Evolutionary conservation across 2,329 filamentous ascomycete species (phyloP), one percentile per base, ranked within the genome.

Genomic region (Didymella segeticola): DNA sequence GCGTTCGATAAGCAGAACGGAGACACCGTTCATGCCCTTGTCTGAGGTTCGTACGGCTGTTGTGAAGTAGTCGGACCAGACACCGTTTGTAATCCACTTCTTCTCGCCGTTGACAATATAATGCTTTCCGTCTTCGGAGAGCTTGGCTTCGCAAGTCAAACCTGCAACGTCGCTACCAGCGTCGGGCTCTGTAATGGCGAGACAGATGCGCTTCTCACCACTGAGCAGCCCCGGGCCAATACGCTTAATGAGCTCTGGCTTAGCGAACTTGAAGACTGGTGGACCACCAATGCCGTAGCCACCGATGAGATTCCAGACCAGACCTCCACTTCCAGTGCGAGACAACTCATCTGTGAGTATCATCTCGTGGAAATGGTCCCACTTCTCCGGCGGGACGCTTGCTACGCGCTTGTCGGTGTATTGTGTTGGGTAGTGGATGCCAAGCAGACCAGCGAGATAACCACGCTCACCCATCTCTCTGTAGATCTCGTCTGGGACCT

Each of bases 71-170:
- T 99, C 95, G 58, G 83, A 86, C 91, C 92, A 97, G 70, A 97
- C 86, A 70, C 95, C 95, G 78, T 99, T 99, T 69, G 93, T 98
- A 77, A 98, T 98, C 93, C 95, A 98, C 81, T 99, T 99, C 89
- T 99, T 98, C 86, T 97, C 93, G 49, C 95, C 95, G 72, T 98
- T 99, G 78, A 99, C 95, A 65, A 98, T 98, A 79, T 96, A 99
- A 80, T 98, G 91, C 82, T 98, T 98, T 71, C 95, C 95, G 69
- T 99, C 95, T 66, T 95, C 90, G 60, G 85, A 90, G 53, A 98
- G 84, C 82, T 96, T 96, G 22, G 95, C 95, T 82, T 98, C 93
- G 76, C 93, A 98, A 12, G 88, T 95, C 63, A 99, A 75, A 78
- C 96, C 98, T 55, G 95, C 95, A 9, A 99, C 95, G 73, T 99